phyloP scores from a whole-genome alignment of 768 basidiomycete species.

The Tricholoma matsutake region DNA sequence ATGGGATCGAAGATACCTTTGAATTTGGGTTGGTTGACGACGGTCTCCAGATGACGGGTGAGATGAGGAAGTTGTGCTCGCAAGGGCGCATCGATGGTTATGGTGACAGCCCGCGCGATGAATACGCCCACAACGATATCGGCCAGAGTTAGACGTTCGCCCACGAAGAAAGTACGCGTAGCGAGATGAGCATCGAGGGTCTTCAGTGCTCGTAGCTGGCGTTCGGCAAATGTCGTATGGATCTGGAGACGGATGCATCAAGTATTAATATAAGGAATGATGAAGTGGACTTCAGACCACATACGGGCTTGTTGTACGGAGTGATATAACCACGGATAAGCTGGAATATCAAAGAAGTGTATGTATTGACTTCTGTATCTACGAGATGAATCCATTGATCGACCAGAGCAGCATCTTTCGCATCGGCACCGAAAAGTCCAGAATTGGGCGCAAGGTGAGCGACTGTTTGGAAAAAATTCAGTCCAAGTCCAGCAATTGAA shows the following conservation, averaged over 20 bases:
- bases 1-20: constrained; percentile 60
- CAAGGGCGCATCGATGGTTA: constrained; percentile 60
- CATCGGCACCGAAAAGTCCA: constrained; percentile 63
- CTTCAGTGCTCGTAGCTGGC: constrained; percentile 53
- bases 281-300: constrained; percentile 23
- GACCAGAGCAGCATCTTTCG: constrained; percentile 69
- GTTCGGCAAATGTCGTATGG: constrained; percentile 53
- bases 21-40: constrained; percentile 79
- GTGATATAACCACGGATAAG: constrained; percentile 43
- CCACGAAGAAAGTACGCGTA: constrained; percentile 84
- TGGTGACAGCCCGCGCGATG: constrained; percentile 50
- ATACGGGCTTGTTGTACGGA: constrained; percentile 80
- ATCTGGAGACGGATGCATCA: constrained; percentile 34
- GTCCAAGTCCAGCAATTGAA: no score
- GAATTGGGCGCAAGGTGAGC: constrained; percentile 72
- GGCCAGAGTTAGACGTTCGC: constrained; percentile 91
- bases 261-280: neutral
- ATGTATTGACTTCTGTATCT: constrained; percentile 58
- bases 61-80: constrained; percentile 72
- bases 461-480: constrained; percentile 43
- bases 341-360: constrained; percentile 32
- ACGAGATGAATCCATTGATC: constrained; percentile 82
- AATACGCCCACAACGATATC: constrained; percentile 63
- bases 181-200: constrained; percentile 73
- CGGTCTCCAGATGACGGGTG: constrained; percentile 82